phyloP scores from a whole-genome alignment of 2,329 filamentous ascomycete genomes.

The Aspergillus sp. region DNA sequence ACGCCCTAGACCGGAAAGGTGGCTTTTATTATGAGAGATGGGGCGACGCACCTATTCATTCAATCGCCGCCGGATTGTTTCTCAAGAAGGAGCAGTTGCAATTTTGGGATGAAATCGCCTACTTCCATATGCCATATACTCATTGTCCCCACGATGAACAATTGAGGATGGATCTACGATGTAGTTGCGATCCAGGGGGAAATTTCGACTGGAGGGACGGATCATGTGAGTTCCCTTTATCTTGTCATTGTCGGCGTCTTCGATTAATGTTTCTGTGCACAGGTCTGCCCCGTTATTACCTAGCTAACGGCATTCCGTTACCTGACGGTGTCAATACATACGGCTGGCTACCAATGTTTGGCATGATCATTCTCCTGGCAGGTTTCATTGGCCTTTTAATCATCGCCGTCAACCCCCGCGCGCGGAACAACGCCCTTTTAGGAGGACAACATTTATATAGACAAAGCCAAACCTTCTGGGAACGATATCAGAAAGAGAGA shows the following conservation, averaged over 20 bases:
- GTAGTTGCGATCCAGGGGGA: constrained; percentile 90
- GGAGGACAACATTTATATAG: constrained; percentile 6
- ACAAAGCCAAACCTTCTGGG: constrained; percentile 7
- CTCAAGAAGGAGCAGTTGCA: constrained; percentile 92
- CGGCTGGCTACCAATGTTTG: constrained; percentile 41
- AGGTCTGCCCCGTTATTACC: constrained; percentile 86
- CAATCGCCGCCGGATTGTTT: constrained; percentile 86
- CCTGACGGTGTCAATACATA: constrained; percentile 82
- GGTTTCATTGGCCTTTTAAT: constrained; percentile 11
- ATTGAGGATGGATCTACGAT: constrained; percentile 78
- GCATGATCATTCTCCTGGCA: constrained; percentile 18
- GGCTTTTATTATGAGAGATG: constrained; percentile 99
- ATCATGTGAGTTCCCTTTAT: constrained; percentile 68
- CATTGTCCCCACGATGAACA: constrained; percentile 94
- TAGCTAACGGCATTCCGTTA: constrained; percentile 76
- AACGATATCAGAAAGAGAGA: constrained; percentile 8
- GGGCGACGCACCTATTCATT: constrained; percentile 97
- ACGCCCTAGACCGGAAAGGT: constrained; percentile 81
- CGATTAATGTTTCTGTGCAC: not conserved
- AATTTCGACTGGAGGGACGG: constrained; percentile 99
- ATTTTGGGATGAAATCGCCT: constrained; percentile 99
- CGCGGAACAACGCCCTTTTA: constrained; percentile 9
- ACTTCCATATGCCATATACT: constrained; percentile 96
- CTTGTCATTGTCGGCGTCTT: not conserved
- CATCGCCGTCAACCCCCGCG: constrained; percentile 10